Evolutionary conservation across 2,329 filamentous ascomycete species (phyloP).

Genomic region (Fusarium sp.): DNA sequence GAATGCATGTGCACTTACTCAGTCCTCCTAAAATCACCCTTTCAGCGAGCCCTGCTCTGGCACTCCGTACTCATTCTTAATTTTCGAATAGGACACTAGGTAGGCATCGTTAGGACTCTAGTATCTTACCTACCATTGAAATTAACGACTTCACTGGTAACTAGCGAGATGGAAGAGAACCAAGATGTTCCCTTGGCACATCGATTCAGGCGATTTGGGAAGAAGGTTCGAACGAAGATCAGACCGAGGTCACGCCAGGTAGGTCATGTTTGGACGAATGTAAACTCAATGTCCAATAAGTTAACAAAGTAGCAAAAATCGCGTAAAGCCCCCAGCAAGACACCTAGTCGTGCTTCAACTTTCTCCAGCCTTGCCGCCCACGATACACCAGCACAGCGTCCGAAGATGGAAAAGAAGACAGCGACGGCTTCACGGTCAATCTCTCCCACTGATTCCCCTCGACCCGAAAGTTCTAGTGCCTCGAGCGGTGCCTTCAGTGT

Average conservation of each 20-base stretch:
- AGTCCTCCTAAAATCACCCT: no score
- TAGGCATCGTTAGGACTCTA: no score
- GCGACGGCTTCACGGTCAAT: accelerated
- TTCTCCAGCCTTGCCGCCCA: neutral
- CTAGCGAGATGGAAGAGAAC: neutral
- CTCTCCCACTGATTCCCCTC: neutral
- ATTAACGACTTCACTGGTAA: neutral
- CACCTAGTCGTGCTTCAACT: neutral
- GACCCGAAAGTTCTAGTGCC: no score
- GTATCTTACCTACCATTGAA: no score
- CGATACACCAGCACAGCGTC: no score
- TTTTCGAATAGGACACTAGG: no score
- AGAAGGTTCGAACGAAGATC: neutral
- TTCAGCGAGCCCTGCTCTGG: no score
- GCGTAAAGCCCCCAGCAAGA: neutral
- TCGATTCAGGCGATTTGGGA: neutral
- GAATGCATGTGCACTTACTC: no score
- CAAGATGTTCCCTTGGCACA: neutral
- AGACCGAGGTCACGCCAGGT: neutral
- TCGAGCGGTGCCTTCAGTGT: no score
- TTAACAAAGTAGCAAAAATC: neutral
- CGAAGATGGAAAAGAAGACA: no score
- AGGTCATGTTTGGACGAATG: accelerated
- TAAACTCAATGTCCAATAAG: no score
- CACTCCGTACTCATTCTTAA: no score